Evolutionary conservation across 768 basidiomycete species (phyloP).

Genomic region (Naganishia onofrii): DNA sequence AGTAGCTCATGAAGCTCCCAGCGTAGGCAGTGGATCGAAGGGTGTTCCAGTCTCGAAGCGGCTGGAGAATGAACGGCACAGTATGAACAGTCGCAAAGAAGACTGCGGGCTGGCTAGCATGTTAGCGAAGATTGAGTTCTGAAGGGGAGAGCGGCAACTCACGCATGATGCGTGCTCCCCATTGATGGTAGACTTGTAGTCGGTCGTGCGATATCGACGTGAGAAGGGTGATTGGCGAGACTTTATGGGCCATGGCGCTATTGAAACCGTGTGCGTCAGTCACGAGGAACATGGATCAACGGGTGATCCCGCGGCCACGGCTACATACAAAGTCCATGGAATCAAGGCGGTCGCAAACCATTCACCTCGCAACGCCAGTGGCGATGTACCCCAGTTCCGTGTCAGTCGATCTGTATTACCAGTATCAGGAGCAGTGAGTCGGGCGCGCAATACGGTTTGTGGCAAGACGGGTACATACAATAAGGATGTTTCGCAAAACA

Average conservation of each 20-base stretch:
- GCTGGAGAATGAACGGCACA: constrained; percentile 18
- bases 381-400: constrained; percentile 24
- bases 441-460: neutral
- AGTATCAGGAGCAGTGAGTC: neutral
- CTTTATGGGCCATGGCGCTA: constrained; percentile 19
- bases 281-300: neutral
- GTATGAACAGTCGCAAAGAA: constrained; percentile 27
- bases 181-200: constrained; percentile 23
- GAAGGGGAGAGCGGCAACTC: neutral
- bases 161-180: constrained; percentile 25
- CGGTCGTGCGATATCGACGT: constrained; percentile 25
- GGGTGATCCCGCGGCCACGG: too few relatives aligned
- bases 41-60: neutral
- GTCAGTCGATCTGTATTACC: constrained; percentile 10
- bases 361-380: constrained; percentile 13
- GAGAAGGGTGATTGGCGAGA: constrained; percentile 19
- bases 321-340: constrained; percentile 26
- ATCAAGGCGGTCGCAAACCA: constrained; percentile 26
- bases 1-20: constrained; percentile 14
- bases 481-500: constrained; percentile 24
- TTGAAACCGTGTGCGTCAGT: too few relatives aligned
- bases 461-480: neutral
- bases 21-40: constrained; percentile 18
- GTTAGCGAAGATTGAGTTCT: neutral
- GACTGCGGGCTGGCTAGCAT: neutral